Evolutionary conservation across 2,329 filamentous ascomycete species (phyloP).

Genomic region (Fusarium sp.): DNA sequence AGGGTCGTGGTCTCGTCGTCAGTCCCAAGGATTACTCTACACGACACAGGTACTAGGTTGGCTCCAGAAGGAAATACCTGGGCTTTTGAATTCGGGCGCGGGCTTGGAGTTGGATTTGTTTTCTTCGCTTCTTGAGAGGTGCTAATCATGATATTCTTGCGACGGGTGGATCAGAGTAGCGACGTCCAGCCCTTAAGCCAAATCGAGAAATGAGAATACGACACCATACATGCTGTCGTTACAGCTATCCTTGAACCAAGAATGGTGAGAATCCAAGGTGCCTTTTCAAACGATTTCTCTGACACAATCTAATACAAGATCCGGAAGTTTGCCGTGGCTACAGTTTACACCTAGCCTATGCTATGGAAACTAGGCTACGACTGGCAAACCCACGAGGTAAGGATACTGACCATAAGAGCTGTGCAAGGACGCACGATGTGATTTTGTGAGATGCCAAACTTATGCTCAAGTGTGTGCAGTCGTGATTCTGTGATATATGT

Average conservation of each 20-base stretch:
- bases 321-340: slow-evolving; percentile 27
- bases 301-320: slow-evolving; percentile 39
- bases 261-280: slow-evolving; percentile 46
- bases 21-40: slow-evolving; percentile 81
- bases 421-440: not conserved
- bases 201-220: slow-evolving; percentile 40
- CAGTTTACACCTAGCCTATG: not conserved
- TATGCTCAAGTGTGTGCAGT: not conserved
- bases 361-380: not conserved
- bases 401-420: slow-evolving; percentile 5
- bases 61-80: not conserved
- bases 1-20: slow-evolving; percentile 95
- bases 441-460: not conserved
- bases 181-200: slow-evolving; percentile 16
- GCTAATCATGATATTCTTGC: slow-evolving; percentile 35
- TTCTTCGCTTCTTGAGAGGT: slow-evolving; percentile 5
- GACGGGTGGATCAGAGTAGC: slow-evolving; percentile 19
- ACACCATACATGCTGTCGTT: slow-evolving; percentile 10
- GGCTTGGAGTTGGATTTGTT: slow-evolving; percentile 22
- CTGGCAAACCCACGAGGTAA: slow-evolving; percentile 20
- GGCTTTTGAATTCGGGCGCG: slow-evolving; percentile 11
- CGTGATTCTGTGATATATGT: not conserved
- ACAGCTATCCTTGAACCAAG: slow-evolving; percentile 12
- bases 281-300: slow-evolving; percentile 34
- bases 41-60: slow-evolving; percentile 45